Evolutionary conservation across 2,329 filamentous ascomycete genomes (phyloP).

Genomic region (Fusarium proliferatum): DNA sequence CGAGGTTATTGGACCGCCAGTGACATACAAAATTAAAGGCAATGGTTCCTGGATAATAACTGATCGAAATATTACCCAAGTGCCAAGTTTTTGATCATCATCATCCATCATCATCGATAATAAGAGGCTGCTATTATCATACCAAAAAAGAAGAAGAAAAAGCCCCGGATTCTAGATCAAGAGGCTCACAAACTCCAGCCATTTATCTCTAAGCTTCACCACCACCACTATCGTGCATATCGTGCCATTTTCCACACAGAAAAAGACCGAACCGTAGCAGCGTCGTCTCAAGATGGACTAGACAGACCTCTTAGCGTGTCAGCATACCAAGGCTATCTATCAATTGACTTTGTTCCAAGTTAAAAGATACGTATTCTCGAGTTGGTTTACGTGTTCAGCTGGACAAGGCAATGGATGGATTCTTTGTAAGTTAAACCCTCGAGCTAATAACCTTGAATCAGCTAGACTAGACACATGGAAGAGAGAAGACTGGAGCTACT

Average conservation of each 20-base stretch:
- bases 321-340: neutral
- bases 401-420: neutral
- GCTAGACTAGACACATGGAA: neutral
- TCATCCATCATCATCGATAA: neutral
- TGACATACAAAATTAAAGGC: slow-evolving; percentile 7
- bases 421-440: neutral
- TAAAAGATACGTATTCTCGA: slow-evolving; percentile 2
- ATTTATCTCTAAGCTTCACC: neutral
- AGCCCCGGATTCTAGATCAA: slow-evolving; percentile 17
- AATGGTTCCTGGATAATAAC: slow-evolving; percentile 25
- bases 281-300: slow-evolving; percentile 19
- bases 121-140: slow-evolving; percentile 8
- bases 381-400: slow-evolving; percentile 17
- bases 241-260: slow-evolving; percentile 24
- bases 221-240: slow-evolving; percentile 10
- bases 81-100: slow-evolving; percentile 22
- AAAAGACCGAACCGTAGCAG: slow-evolving; percentile 4
- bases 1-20: neutral
- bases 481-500: neutral
- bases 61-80: slow-evolving; percentile 12
- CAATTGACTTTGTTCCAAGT: neutral
- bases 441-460: slow-evolving; percentile 17
- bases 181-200: neutral
- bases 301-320: slow-evolving; percentile 10
- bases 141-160: neutral